Evolutionary conservation across 1,284 basidiomycete species (phyloP).

Genomic region (Ceratobasidium sp.): DNA sequence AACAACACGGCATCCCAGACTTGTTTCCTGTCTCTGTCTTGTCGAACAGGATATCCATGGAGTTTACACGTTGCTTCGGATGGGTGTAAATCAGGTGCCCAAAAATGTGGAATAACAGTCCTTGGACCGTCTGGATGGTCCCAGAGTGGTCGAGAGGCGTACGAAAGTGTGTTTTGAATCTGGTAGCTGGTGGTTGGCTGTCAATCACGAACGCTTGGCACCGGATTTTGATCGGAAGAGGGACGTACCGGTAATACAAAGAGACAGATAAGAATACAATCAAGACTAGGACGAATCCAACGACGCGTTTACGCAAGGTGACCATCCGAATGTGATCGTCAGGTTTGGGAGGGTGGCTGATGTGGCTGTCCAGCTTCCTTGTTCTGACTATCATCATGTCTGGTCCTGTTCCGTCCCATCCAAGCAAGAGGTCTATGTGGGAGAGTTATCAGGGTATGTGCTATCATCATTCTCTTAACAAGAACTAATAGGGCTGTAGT

Average conservation of each 20-base stretch:
- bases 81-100: constrained; percentile 60
- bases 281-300: neutral
- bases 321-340: constrained; percentile 29
- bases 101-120: constrained; percentile 61
- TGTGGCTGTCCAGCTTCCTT: constrained; percentile 12
- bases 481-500: neutral
- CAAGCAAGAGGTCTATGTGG: constrained; percentile 28
- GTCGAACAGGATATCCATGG: constrained; percentile 52
- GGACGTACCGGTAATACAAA: constrained; percentile 10
- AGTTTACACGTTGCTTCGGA: constrained; percentile 58
- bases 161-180: constrained; percentile 52
- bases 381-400: neutral
- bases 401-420: neutral
- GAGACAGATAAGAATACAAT: constrained; percentile 7
- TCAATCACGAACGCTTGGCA: too few species aligned
- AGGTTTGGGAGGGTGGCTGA: constrained; percentile 9
- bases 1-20: constrained; percentile 65
- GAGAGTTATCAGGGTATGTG: constrained; percentile 32
- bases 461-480: neutral
- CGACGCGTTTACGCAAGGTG: constrained; percentile 10
- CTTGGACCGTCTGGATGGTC: constrained; percentile 61
- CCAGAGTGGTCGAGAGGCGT: constrained; percentile 70
- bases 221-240: neutral
- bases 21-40: constrained; percentile 40
- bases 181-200: constrained; percentile 16